Conservation (phyloP, 2,329 filamentous ascomycete species). For the Alternaria sp. region DNA sequence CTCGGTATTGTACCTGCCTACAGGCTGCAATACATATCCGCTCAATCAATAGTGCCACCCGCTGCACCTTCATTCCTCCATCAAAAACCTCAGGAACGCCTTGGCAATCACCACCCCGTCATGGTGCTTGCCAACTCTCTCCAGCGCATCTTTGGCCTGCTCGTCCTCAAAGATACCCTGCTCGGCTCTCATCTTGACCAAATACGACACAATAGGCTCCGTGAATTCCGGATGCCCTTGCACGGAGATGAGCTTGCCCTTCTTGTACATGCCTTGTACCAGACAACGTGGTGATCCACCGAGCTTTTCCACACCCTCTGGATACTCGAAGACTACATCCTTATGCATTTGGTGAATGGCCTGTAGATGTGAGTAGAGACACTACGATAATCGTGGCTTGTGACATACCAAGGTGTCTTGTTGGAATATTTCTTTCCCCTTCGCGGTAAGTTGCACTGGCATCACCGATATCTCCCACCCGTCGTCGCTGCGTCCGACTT, state of each 20-base stretch:
- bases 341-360: constrained; percentile 85
- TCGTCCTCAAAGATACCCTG: constrained; percentile 73
- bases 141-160: constrained; percentile 71
- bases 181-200: constrained; percentile 69
- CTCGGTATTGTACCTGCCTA: not conserved
- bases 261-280: constrained; percentile 80
- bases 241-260: constrained; percentile 71
- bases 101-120: constrained; percentile 79
- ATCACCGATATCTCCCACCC: constrained; percentile 87
- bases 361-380: constrained; percentile 47
- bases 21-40: not conserved
- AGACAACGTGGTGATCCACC: constrained; percentile 70
- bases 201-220: constrained; percentile 70
- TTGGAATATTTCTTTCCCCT: constrained; percentile 75
- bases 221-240: constrained; percentile 90
- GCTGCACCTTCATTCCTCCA: constrained; percentile 55
- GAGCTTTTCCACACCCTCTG: constrained; percentile 66
- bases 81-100: constrained; percentile 78
- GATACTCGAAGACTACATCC: constrained; percentile 73
- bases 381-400: not conserved
- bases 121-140: constrained; percentile 69
- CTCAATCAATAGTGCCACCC: not conserved
- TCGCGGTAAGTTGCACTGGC: constrained; percentile 69
- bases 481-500: constrained; percentile 68
- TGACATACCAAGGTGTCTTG: constrained; percentile 64